Percentiles rank a stretch among this genome's conserved stretches.
Evolutionary conservation across 1,139 yeast species (phyloP).

Genomic region (Nakaseomyces bracarensis): DNA sequence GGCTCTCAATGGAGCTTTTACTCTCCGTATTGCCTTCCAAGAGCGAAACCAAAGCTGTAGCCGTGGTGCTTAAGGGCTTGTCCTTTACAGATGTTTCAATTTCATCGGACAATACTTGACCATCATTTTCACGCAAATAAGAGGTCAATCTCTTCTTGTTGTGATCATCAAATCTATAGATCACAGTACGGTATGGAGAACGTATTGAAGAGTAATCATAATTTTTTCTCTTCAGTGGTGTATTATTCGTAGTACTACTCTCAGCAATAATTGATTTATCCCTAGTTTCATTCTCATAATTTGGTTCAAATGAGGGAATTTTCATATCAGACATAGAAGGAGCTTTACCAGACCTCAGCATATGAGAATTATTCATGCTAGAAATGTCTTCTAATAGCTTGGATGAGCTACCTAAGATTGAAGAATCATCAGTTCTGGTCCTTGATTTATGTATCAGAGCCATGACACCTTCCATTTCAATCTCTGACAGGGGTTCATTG

Average conservation of each 20-base stretch:
- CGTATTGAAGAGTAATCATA: constrained; percentile 59
- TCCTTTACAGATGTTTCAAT: constrained; percentile 6
- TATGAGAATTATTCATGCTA: constrained; percentile 11
- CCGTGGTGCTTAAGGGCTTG: constrained; percentile 51
- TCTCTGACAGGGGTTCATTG: constrained; percentile 59
- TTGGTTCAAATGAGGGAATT: constrained; percentile 33
- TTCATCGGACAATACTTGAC: constrained; percentile 11
- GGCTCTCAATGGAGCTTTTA: constrained; percentile 26
- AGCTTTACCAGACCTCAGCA: constrained; percentile 14
- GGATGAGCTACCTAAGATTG: constrained; percentile 1
- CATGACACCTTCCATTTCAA: constrained; percentile 80
- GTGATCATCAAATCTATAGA: constrained; percentile 16
- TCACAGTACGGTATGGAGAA: constrained; percentile 53
- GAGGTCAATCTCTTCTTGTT: constrained; percentile 5
- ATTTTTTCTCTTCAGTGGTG: constrained; percentile 33
- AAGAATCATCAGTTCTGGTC: constrained; percentile 22
- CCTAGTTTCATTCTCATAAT: constrained; percentile 23
- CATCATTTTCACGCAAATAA: constrained; percentile 12
- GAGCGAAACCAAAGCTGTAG: constrained; percentile 55
- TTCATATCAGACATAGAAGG: constrained; percentile 15
- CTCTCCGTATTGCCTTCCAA: constrained; percentile 39
- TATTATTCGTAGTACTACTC: constrained; percentile 14
- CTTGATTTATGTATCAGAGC: constrained; percentile 42
- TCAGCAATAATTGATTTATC: constrained; percentile 8
- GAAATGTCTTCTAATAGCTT: constrained; percentile 4